Evolutionary conservation across 148 eudicot genomes (phyloP).

Genomic region (Rhododendron henanense): DNA sequence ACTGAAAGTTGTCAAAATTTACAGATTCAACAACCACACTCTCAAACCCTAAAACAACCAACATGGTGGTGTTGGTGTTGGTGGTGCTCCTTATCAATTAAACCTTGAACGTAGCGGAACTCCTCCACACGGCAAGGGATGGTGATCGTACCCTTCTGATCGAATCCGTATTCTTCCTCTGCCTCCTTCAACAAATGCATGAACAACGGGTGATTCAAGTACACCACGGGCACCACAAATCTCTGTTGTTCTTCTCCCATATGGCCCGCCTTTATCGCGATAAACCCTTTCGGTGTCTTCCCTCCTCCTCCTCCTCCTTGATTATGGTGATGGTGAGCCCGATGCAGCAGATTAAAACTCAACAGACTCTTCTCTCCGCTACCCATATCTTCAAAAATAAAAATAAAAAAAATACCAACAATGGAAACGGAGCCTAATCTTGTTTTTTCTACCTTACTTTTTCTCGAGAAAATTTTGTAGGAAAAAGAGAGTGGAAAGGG

Average conservation of each 20-base stretch:
- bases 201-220: constrained; percentile 55
- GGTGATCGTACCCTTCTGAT: constrained; percentile 50
- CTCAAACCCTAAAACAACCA: constrained; percentile 49
- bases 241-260: constrained; percentile 37
- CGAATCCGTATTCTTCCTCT: constrained; percentile 57
- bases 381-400: background rate
- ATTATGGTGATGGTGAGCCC: background rate
- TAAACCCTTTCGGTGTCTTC: constrained; percentile 43
- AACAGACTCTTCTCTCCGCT: constrained; percentile 5
- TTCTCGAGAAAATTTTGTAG: background rate
- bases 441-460: background rate
- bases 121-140: constrained; percentile 51
- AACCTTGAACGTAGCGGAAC: constrained; percentile 34
- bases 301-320: background rate
- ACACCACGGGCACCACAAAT: constrained; percentile 43
- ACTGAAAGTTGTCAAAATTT: background rate
- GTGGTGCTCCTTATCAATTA: constrained; percentile 28
- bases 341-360: background rate
- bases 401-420: background rate
- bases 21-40: background rate
- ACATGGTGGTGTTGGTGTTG: constrained; percentile 16
- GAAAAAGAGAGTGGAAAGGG: background rate
- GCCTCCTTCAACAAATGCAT: constrained; percentile 48
- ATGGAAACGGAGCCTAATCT: background rate
- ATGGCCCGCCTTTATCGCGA: constrained; percentile 48